These are phyloP conservation scores for Stylosanthes scabra DNA, from an alignment of 331 rosid species.

Conservation along the genomic window DNA sequence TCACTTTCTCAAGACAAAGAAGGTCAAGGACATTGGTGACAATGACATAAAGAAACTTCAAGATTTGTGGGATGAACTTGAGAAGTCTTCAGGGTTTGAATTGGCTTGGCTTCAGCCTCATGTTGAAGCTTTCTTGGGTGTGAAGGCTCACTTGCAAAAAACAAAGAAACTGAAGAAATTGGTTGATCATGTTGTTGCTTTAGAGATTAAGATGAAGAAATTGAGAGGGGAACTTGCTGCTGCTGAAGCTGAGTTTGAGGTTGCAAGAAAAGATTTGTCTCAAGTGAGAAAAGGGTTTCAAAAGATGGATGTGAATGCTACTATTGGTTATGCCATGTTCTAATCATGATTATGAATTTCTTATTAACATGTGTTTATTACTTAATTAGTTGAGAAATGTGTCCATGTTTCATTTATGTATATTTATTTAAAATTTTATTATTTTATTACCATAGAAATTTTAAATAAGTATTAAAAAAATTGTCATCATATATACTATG, in stretches of 20 bases:
- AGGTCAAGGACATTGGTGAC: conserved; percentile 41
- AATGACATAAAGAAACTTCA: conserved; percentile 23
- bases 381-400: not conserved
- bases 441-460: too few species aligned
- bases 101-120: conserved; percentile 49
- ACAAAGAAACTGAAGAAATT: conserved; percentile 30
- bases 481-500: too few species aligned
- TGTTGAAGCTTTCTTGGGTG: conserved; percentile 47
- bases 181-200: conserved; percentile 35
- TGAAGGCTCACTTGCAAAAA: conserved; percentile 36
- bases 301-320: conserved; percentile 37
- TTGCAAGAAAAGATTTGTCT: conserved; percentile 32
- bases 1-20: conserved; percentile 42
- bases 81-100: conserved; percentile 44
- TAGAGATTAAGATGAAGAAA: conserved; percentile 45
- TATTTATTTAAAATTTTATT: too few species aligned
- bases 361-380: not conserved
- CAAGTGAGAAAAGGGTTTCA: conserved; percentile 39
- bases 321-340: conserved; percentile 45
- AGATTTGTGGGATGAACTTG: conserved; percentile 49
- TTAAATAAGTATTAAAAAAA: too few species aligned
- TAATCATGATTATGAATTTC: not conserved
- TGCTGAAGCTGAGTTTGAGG: conserved; percentile 35
- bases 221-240: conserved; percentile 39
- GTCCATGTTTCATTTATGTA: too few species aligned